Evolutionary conservation across 805 yeast genomes (phyloP).

Genomic region (Yarrowia yakushimensis): DNA sequence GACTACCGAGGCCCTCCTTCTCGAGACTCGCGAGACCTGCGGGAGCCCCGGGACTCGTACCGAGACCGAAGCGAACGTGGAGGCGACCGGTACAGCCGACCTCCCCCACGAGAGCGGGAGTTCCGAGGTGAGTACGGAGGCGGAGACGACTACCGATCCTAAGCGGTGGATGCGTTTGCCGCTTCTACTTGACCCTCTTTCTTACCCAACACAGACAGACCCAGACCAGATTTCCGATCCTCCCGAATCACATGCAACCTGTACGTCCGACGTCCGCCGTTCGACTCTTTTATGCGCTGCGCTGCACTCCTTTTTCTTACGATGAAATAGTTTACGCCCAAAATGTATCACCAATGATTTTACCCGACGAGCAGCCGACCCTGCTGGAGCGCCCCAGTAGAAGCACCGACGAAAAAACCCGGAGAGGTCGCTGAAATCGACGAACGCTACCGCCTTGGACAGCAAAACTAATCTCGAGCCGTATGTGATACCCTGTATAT

Average conservation of each 20-base stretch:
- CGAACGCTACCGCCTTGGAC: not conserved
- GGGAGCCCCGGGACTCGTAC: slow-evolving; percentile 26
- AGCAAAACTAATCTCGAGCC: not conserved
- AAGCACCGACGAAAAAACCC: no score
- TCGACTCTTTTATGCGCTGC: not conserved
- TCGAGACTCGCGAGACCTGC: slow-evolving; percentile 26
- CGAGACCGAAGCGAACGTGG: slow-evolving; percentile 16
- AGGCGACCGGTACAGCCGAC: slow-evolving; percentile 21
- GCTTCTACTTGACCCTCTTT: not conserved
- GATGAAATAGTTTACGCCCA: slow-evolving; percentile 24
- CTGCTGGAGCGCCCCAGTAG: slow-evolving; percentile 25
- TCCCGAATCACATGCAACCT: not conserved
- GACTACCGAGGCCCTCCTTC: slow-evolving; percentile 26
- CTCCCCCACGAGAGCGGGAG: slow-evolving; percentile 20
- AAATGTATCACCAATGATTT: slow-evolving; percentile 24
- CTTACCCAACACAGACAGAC: not conserved
- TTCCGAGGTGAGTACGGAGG: slow-evolving; percentile 26
- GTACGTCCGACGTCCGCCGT: not conserved
- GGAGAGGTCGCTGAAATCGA: not conserved
- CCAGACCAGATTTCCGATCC: not conserved
- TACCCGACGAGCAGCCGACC: slow-evolving; percentile 21
- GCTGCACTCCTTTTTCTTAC: slow-evolving; percentile 3
- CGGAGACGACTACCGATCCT: slow-evolving; percentile 29
- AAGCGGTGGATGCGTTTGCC: not conserved
- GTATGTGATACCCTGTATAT: not conserved